Base-by-base conservation (phyloP, 1,139 yeast species). In the Candida sojae region DNA sequence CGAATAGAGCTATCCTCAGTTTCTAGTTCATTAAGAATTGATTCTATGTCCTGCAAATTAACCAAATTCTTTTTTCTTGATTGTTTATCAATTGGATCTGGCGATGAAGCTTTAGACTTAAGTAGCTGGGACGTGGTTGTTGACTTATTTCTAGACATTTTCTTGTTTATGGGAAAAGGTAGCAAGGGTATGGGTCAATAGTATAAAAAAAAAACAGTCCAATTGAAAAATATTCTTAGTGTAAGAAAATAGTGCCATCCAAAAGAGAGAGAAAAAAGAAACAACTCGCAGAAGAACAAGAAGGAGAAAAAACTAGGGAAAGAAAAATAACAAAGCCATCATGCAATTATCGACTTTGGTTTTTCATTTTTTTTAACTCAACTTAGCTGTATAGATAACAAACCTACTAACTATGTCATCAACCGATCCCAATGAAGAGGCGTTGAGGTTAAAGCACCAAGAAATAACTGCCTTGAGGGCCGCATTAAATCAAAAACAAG, bases 11-110 rank as follows among this genome's bases (percentile, higher is more conserved):
- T 35, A 3, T 52, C 50, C 8, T 54, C 51, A 4, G 72, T 54
- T 51, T 76, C 81, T 43, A 76, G 56, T 17, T 68, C 70, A 46
- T 59, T 62, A 42, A 75, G 57, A 0, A 70, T 69, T 0, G 71
- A 68, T 44, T 83, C 83, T 23, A 88, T 71, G 46, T 86, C 89
- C 48, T 82, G 78, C 37, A 86, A 67, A 54, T 77, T 83, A 42
- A 76, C 79, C 39, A 79, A 63, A 40, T 70, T 75, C 49, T 71
- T 71, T 54, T 70, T 73, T 44, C 65, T 68, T 13, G 61, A 51
- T 49, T 66, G 67, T 34, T 57, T 68, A 13, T 53, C 58, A 5
- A 50, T 41, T 1, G 60, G 45, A 1, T 59, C 50, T 29, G 58
- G 60, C 5, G 50, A 45, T 1, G 65, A 57, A 4, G 66, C 64